Base-by-base conservation (phyloP, 768 basidiomycete species). In the Kwoniella newhampshirensis region DNA sequence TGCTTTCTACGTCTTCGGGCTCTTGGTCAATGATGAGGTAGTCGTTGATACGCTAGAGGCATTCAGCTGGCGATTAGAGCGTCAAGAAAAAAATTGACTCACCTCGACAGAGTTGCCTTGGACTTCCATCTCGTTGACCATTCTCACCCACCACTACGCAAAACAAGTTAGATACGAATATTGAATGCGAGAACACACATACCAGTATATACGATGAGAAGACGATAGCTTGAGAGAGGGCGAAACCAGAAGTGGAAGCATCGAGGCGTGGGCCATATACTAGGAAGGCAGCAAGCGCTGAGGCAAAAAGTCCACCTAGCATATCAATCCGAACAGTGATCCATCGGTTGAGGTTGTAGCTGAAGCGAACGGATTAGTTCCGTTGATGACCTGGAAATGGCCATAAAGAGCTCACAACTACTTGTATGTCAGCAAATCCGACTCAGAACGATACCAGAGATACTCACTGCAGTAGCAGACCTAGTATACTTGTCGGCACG, bases 11-110 rank as follows among this genome's bases (percentile, higher is more conserved):
- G 0, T 79, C 60, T 50, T 77, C 75, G 0, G 79, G 79, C 66
- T 86, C 85, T 56, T 83, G 82, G 47, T 84, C 83, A 39, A 84
- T 82, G n/a, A 77, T 71, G 35, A 85, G 69, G 64, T 84, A 85
- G 43, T 81, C 81, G 43, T 81, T 77, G 41, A 85, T 79, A 40
- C 84, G 79, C 66, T 84, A 80, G 44, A 81, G 54, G 15, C 17
- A 7, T 18, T 39, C 52, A 59, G 27, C 30, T 18, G 27, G n/a
- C 26, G 20, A 4, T 30, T n/a, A 18, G 20, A 9, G 3, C 28
- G 39, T 12, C 9, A 27, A 13, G 25, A n/a, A 13, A 13, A 12
- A 21, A n/a, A n/a, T n/a, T n/a, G n/a, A 57, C 58, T 57, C 64
- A 57, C 59, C 53, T 78, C 77, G 44, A 78, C 68, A 4, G 70